These are phyloP conservation scores for Neocucurbitaria cava DNA, from an alignment of 2,329 filamentous ascomycete genomes.

Conservation along the genomic window DNA sequence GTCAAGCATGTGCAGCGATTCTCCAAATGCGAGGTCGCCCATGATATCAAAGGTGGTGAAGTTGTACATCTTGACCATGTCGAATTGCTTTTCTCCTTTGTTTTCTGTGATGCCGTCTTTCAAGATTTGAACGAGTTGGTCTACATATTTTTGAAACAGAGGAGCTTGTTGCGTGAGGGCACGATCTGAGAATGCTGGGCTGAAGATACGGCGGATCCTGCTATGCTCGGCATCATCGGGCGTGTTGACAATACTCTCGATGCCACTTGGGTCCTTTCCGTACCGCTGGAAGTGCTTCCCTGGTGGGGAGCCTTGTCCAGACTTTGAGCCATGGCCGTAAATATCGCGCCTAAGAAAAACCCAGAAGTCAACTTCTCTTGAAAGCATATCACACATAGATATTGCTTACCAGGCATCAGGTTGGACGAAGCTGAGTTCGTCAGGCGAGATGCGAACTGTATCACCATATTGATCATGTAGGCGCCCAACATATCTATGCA, in stretches of 20 bases:
- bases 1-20: conserved; percentile 39
- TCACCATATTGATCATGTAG: conserved; percentile 46
- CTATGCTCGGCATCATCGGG: background rate
- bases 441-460: conserved; percentile 28
- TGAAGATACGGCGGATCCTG: conserved; percentile 26
- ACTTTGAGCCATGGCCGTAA: conserved; percentile 21
- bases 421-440: conserved; percentile 23
- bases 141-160: conserved; percentile 50
- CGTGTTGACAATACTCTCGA: background rate
- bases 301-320: conserved; percentile 5
- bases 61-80: conserved; percentile 44
- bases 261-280: background rate
- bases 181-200: conserved; percentile 52
- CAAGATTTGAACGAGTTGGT: conserved; percentile 50
- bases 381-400: background rate
- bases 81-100: conserved; percentile 37
- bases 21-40: conserved; percentile 43
- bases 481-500: conserved; percentile 5
- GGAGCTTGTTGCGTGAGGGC: conserved; percentile 52
- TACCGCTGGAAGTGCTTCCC: conserved; percentile 6
- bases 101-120: conserved; percentile 37
- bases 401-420: conserved; percentile 9
- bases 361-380: background rate
- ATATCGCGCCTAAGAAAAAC: conserved; percentile 20
- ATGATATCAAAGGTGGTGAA: conserved; percentile 44